Conservation (phyloP, 768 basidiomycete genomes). For the Macrolepiota fuliginosa region DNA sequence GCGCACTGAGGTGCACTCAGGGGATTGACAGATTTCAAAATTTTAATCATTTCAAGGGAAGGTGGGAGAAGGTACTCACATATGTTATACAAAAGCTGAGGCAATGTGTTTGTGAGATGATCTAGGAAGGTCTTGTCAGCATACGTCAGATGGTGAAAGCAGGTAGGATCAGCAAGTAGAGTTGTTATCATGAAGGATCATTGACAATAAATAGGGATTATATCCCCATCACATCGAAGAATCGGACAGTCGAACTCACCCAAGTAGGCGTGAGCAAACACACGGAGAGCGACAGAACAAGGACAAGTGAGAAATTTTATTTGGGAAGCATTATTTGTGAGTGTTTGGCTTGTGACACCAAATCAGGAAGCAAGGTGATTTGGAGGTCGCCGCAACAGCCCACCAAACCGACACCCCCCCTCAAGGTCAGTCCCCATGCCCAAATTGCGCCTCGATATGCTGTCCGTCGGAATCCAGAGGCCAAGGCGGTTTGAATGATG, state of each 20-base stretch:
- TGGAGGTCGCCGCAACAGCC: conserved; percentile 25
- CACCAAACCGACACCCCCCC: conserved; percentile 46
- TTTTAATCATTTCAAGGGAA: conserved; percentile 11
- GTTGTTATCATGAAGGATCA: conserved; percentile 55
- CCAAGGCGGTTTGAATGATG: not conserved
- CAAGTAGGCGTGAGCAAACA: not conserved
- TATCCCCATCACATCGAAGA: conserved; percentile 46
- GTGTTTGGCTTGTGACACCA: conserved; percentile 29
- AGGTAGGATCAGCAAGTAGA: conserved; percentile 40
- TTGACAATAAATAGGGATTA: conserved; percentile 69
- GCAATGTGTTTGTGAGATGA: not conserved
- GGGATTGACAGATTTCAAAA: conserved; percentile 15
- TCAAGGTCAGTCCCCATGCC: conserved; percentile 63
- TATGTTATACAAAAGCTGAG: not conserved
- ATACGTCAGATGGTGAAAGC: not conserved
- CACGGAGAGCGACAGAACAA: conserved; percentile 12
- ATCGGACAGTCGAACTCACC: conserved; percentile 25
- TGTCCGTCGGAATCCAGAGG: conserved; percentile 11
- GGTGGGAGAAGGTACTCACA: not conserved
- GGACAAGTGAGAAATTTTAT: conserved; percentile 14
- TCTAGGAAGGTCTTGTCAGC: not conserved
- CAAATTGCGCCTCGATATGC: conserved; percentile 13
- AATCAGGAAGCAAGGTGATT: conserved; percentile 20
- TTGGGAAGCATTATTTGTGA: conserved; percentile 21
- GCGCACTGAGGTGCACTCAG: conserved; percentile 9